Evolutionary conservation across 2,329 filamentous ascomycete species (phyloP).

Genomic region (Trichoderma aggressivum): DNA sequence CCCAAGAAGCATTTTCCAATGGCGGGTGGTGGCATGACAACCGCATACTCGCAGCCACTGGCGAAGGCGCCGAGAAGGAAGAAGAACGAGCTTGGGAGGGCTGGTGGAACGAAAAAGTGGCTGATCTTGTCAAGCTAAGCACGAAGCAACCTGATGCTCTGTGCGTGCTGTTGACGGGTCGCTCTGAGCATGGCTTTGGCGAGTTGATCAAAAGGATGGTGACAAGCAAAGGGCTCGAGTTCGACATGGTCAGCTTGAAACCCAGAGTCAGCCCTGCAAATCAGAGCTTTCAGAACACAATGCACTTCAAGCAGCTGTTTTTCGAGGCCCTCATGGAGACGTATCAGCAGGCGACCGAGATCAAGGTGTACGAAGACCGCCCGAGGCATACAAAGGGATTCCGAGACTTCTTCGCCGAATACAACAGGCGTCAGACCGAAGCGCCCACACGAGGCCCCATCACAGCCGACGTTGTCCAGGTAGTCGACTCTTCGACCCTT

Average conservation of each 20-base stretch:
- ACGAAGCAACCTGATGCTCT: slow-evolving; percentile 81
- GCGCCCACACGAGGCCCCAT: slow-evolving; percentile 61
- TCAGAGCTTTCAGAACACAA: slow-evolving; percentile 76
- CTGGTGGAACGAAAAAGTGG: slow-evolving; percentile 95
- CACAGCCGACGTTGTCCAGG: slow-evolving; percentile 77
- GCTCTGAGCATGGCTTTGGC: slow-evolving; percentile 72
- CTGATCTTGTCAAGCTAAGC: slow-evolving; percentile 74
- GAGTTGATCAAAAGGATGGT: slow-evolving; percentile 80
- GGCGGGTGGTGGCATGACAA: slow-evolving; percentile 98
- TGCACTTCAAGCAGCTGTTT: slow-evolving; percentile 88
- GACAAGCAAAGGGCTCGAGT: slow-evolving; percentile 71
- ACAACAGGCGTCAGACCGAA: slow-evolving; percentile 60
- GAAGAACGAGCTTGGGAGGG: slow-evolving; percentile 82
- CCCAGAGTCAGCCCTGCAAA: slow-evolving; percentile 76
- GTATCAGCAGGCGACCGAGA: slow-evolving; percentile 77
- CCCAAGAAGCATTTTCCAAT: slow-evolving; percentile 70
- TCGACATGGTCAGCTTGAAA: slow-evolving; percentile 86
- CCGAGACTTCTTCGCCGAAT: slow-evolving; percentile 74
- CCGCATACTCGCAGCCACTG: slow-evolving; percentile 79
- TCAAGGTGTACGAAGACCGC: slow-evolving; percentile 70
- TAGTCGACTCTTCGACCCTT: slow-evolving; percentile 69
- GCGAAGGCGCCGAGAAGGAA: slow-evolving; percentile 76
- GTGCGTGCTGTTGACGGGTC: slow-evolving; percentile 82
- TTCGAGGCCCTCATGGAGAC: slow-evolving; percentile 79
- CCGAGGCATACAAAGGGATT: slow-evolving; percentile 73